A percentile compares a stretch with the other conserved stretches of the same genome.
Evolutionary conservation across 2,329 filamentous ascomycete genomes (phyloP).

Genomic region (Colletotrichum kahawae): DNA sequence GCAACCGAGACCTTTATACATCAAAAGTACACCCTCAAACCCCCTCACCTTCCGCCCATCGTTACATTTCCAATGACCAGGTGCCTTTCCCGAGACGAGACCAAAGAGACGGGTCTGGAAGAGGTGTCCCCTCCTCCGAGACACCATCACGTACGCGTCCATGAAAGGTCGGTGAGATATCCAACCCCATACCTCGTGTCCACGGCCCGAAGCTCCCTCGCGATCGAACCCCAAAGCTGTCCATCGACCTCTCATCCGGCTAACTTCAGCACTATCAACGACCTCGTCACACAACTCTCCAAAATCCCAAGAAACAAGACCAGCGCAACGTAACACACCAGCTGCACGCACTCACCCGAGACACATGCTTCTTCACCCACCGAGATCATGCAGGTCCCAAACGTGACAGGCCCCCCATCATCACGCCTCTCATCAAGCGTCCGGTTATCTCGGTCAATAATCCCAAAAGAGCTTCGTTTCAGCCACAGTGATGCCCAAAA

Average conservation of each 20-base stretch:
- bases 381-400: constrained; percentile 1
- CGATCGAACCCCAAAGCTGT: background rate
- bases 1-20: constrained; percentile 5
- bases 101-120: background rate
- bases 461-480: background rate
- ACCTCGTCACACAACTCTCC: background rate
- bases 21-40: background rate
- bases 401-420: background rate
- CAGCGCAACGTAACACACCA: background rate
- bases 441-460: background rate
- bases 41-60: background rate
- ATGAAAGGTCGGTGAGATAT: background rate
- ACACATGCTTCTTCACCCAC: background rate
- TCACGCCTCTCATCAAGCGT: background rate
- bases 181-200: background rate
- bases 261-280: background rate
- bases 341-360: constrained; percentile 2
- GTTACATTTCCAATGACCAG: background rate
- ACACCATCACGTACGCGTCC: background rate
- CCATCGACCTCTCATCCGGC: background rate
- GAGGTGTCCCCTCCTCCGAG: background rate
- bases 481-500: background rate
- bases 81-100: background rate
- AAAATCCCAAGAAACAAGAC: background rate
- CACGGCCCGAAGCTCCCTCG: background rate